Percentiles rank a stretch among this genome's conserved stretches.
Evolutionary conservation across 208 protist genomes (phyloP).

Genomic region (Trypanosoma melophagium): DNA sequence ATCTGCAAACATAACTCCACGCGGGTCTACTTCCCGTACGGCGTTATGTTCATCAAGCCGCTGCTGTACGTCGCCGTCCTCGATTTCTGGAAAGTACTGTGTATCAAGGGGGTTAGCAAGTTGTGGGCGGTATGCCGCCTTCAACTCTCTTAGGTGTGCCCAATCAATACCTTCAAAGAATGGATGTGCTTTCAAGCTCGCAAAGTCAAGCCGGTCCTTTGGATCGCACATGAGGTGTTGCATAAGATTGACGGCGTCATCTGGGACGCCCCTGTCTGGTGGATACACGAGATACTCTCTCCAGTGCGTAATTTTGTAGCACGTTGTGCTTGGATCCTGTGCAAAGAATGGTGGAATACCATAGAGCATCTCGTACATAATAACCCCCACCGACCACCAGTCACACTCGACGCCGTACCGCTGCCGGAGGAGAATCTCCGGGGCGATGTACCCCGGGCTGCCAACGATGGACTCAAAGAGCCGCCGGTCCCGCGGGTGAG

Average conservation of each 20-base stretch:
- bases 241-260: slow-evolving; percentile 92
- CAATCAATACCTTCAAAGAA: slow-evolving; percentile 82
- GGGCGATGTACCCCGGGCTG: slow-evolving; percentile 97
- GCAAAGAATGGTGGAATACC: slow-evolving; percentile 96
- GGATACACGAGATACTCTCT: slow-evolving; percentile 89
- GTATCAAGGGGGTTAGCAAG: slow-evolving; percentile 83
- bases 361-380: slow-evolving; percentile 98
- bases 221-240: slow-evolving; percentile 86
- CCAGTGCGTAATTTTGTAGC: slow-evolving; percentile 95
- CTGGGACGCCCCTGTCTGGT: slow-evolving; percentile 70
- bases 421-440: slow-evolving; percentile 93
- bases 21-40: slow-evolving; percentile 77
- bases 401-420: slow-evolving; percentile 96
- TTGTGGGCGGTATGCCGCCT: slow-evolving; percentile 67
- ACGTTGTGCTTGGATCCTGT: slow-evolving; percentile 88
- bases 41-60: slow-evolving; percentile 32
- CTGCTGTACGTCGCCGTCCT: slow-evolving; percentile 31
- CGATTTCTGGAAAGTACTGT: slow-evolving; percentile 85
- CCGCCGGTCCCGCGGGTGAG: slow-evolving; percentile 34
- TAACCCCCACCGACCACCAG: slow-evolving; percentile 98
- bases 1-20: slow-evolving; percentile 86
- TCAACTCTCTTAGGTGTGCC: slow-evolving; percentile 51
- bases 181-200: slow-evolving; percentile 74
- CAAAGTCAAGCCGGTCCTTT: slow-evolving; percentile 74
- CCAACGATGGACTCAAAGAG: slow-evolving; percentile 94